These are phyloP conservation scores for Saccharomyces hybrid DNA, from an alignment of 1,139 yeast species.

Conservation along the genomic window DNA sequence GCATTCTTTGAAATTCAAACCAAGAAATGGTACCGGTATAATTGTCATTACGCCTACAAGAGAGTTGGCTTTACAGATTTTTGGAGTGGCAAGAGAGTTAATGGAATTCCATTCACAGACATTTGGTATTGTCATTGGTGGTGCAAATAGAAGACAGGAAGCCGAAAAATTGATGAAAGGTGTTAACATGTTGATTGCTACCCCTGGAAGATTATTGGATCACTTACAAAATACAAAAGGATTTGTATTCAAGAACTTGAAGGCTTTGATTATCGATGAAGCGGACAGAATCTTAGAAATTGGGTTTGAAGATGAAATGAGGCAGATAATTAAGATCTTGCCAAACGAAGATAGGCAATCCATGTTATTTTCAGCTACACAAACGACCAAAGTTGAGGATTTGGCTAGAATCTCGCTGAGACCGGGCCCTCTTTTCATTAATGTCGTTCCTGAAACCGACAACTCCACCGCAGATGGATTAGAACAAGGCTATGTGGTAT, in stretches of 20 bases:
- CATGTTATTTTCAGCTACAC: conserved; percentile 97
- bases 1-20: conserved; percentile 82
- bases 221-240: conserved; percentile 95
- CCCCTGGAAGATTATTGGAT: conserved; percentile 95
- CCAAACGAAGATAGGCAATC: conserved; percentile 94
- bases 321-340: conserved; percentile 85
- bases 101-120: conserved; percentile 88
- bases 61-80: conserved; percentile 91
- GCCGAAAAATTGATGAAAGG: conserved; percentile 92
- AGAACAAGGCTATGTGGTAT: conserved; percentile 97
- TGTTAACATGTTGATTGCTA: conserved; percentile 87
- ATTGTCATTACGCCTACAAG: conserved; percentile 83
- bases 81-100: conserved; percentile 92
- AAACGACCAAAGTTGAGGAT: conserved; percentile 97
- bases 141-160: conserved; percentile 95
- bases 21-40: conserved; percentile 88
- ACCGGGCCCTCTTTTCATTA: conserved; percentile 91
- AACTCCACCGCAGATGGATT: conserved; percentile 92
- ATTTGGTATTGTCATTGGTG: conserved; percentile 94
- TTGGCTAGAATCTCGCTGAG: conserved; percentile 92
- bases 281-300: conserved; percentile 95
- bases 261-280: conserved; percentile 91
- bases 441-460: conserved; percentile 78
- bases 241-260: conserved; percentile 86
- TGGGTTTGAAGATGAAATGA: conserved; percentile 98